Evolutionary conservation across 345 rosid species (phyloP).

Genomic region (Noccaea bulbosa): DNA sequence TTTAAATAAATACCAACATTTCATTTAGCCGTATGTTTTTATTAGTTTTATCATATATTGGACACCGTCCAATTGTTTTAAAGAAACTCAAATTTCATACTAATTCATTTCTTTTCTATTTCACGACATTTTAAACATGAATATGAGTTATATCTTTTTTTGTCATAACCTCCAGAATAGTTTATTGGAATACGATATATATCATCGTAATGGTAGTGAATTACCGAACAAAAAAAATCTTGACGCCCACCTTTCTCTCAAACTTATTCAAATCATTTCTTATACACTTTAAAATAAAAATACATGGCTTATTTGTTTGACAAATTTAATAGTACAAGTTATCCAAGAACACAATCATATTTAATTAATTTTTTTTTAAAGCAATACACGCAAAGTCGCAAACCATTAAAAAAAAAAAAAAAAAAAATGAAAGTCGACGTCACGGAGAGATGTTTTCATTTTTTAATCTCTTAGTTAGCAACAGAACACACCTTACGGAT

Average conservation of each 20-base stretch:
- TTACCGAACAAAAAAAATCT: too few relatives aligned
- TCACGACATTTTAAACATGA: slow-evolving; percentile 1
- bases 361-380: not conserved
- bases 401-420: too few relatives aligned
- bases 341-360: slow-evolving; percentile 29
- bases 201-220: not conserved
- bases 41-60: not conserved
- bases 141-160: not conserved
- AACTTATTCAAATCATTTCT: not conserved
- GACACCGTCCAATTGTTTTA: not conserved
- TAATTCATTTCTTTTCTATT: not conserved
- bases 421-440: slow-evolving; percentile 17
- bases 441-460: not conserved
- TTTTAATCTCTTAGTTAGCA: slow-evolving; percentile 41
- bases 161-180: not conserved
- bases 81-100: not conserved
- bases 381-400: not conserved
- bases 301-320: slow-evolving; percentile 12
- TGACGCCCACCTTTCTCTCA: too few relatives aligned
- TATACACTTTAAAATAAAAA: not conserved
- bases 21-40: not conserved
- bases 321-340: slow-evolving; percentile 3
- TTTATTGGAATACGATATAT: not conserved
- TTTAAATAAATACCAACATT: not conserved
- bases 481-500: slow-evolving; percentile 58